Percentiles rank a stretch among this genome's conserved stretches.
phyloP scores from a whole-genome alignment of 768 basidiomycete species.

The Tricholomella constricta region DNA sequence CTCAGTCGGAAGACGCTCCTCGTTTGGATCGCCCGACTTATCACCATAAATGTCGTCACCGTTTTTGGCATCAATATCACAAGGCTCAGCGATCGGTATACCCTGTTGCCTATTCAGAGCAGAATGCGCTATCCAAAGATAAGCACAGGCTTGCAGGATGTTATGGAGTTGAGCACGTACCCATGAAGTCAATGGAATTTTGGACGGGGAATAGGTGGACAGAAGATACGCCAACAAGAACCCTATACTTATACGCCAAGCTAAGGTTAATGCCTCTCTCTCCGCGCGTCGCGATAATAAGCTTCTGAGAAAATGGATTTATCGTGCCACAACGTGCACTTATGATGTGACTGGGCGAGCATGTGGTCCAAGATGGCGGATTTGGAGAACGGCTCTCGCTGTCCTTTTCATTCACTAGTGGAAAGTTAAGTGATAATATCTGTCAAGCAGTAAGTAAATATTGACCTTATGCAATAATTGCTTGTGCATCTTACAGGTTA shows the following conservation, averaged over 20 bases:
- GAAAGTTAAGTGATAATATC: no score
- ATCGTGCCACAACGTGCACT: background rate
- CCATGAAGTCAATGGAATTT: constrained; percentile 1
- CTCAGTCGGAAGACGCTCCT: constrained; percentile 12
- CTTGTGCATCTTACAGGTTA: no score
- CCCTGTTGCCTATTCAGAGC: background rate
- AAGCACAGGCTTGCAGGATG: background rate
- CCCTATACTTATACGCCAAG: background rate
- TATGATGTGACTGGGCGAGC: constrained; percentile 3
- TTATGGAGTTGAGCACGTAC: background rate
- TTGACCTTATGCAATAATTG: no score
- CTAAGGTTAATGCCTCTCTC: background rate
- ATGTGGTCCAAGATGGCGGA: constrained; percentile 5
- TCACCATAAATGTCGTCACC: background rate
- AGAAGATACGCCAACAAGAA: background rate
- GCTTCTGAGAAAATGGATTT: constrained; percentile 2
- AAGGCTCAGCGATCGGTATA: background rate
- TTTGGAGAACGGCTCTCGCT: no score
- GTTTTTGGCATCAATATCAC: background rate
- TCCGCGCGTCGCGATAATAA: background rate
- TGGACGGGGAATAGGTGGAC: background rate
- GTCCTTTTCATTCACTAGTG: no score
- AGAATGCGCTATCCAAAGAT: background rate
- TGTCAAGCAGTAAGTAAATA: no score
- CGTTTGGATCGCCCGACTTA: background rate